A percentile compares a stretch with the other conserved stretches of the same genome.
Evolutionary conservation across 148 eudicot species (phyloP).

Genomic region (Agrostemma githago): DNA sequence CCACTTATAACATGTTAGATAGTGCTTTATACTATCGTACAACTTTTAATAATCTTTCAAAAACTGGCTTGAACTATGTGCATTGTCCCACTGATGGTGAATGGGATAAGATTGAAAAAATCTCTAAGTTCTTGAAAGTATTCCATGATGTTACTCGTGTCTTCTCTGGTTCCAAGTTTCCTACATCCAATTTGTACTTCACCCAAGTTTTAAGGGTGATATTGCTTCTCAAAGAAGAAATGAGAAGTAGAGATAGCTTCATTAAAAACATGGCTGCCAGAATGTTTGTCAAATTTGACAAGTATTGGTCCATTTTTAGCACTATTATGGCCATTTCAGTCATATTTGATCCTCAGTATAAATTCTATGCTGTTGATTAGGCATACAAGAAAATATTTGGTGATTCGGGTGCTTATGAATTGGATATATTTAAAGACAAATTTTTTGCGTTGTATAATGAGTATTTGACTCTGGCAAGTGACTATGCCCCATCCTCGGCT

Average conservation of each 20-base stretch:
- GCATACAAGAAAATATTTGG: background rate
- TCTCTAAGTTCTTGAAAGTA: no score
- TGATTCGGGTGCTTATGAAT: no score
- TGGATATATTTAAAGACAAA: background rate
- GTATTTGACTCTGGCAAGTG: background rate
- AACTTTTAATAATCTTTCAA: background rate
- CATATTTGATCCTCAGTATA: slow-evolving; percentile 9
- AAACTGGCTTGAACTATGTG: background rate
- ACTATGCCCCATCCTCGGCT: background rate
- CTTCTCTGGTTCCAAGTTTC: slow-evolving; percentile 5
- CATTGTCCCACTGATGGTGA: background rate
- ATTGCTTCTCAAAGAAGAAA: no score
- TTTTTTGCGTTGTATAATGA: slow-evolving; percentile 3
- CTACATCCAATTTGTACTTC: slow-evolving; percentile 5
- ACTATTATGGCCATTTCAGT: background rate
- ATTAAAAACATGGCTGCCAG: background rate
- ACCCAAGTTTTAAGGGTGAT: no score
- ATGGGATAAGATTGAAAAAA: background rate
- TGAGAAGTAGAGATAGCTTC: no score
- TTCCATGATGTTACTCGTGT: slow-evolving; percentile 4
- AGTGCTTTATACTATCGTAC: background rate
- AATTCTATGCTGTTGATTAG: background rate
- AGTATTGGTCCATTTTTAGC: background rate
- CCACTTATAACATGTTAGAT: background rate
- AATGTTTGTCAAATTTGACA: slow-evolving; percentile 9